Conservation (phyloP, 1,284 basidiomycete genomes). For the Malassezia dermatis region DNA sequence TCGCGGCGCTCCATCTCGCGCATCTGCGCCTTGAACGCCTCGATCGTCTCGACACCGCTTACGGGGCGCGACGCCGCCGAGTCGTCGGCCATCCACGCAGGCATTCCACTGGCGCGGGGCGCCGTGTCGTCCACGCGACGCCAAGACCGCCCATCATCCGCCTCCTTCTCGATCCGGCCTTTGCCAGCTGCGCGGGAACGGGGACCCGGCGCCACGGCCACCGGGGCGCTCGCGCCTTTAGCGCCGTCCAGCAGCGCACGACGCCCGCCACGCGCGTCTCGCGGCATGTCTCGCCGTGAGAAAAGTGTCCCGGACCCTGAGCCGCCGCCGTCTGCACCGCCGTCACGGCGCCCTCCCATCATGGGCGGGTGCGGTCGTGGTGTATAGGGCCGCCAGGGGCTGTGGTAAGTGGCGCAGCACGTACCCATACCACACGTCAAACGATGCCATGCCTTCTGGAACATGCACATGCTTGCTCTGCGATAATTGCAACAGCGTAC, state of each 20-base stretch:
- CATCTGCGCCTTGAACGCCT: conserved; percentile 77
- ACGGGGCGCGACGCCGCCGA: conserved; percentile 45
- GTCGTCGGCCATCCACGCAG: conserved; percentile 85
- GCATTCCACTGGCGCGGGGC: conserved; percentile 51
- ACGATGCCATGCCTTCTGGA: conserved; percentile 49
- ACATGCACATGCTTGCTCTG: conserved; percentile 63
- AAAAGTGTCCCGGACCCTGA: background rate
- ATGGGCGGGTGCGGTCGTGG: background rate
- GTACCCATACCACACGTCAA: conserved; percentile 17
- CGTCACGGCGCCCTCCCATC: background rate
- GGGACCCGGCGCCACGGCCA: background rate
- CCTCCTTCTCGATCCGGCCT: background rate
- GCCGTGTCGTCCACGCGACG: background rate
- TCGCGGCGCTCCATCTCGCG: conserved; percentile 65
- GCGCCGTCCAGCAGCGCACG: background rate
- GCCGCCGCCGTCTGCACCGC: background rate
- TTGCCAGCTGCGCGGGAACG: background rate
- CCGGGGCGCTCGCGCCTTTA: background rate
- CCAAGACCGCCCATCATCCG: background rate
- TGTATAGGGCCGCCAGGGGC: conserved; percentile 13
- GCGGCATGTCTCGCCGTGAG: background rate
- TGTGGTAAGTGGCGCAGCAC: conserved; percentile 3
- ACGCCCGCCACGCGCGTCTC: background rate
- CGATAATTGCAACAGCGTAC: conserved; percentile 55
- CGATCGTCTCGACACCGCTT: conserved; percentile 60